A percentile compares a stretch with the other conserved stretches of the same genome.
Conservation (phyloP, 345 rosid genomes). For the Camelina laxa region DNA sequence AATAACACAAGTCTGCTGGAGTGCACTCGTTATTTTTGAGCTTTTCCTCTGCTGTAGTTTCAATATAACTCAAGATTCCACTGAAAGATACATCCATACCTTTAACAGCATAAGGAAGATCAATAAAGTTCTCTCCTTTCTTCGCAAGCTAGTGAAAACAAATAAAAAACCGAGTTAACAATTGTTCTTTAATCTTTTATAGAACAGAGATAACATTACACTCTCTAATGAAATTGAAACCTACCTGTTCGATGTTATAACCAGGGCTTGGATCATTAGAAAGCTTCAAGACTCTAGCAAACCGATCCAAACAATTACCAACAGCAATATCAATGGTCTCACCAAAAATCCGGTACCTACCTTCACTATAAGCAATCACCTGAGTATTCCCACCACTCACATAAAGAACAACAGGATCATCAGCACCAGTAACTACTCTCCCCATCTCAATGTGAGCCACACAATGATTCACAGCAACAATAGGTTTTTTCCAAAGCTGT, state of each 20-base stretch:
- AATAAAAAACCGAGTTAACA: constrained; percentile 9
- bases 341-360: constrained; percentile 84
- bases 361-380: constrained; percentile 97
- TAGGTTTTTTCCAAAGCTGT: constrained; percentile 86
- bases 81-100: constrained; percentile 99
- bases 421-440: constrained; percentile 88
- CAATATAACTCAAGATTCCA: constrained; percentile 90
- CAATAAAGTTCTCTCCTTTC: constrained; percentile 88
- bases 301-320: constrained; percentile 95
- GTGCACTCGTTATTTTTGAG: constrained; percentile 83
- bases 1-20: constrained; percentile 93
- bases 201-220: background rate
- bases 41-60: constrained; percentile 81
- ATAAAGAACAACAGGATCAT: constrained; percentile 91
- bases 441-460: constrained; percentile 99
- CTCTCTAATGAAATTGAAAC: background rate
- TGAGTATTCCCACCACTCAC: constrained; percentile 99
- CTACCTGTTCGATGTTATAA: constrained; percentile 96
- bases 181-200: constrained; percentile 3
- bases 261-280: constrained; percentile 99
- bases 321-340: constrained; percentile 99
- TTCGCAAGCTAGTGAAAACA: constrained; percentile 73
- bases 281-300: constrained; percentile 84
- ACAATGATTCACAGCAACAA: constrained; percentile 91
- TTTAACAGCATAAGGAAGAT: constrained; percentile 92